Percentiles rank a stretch among this genome's conserved stretches.
Evolutionary conservation across 1,284 basidiomycete species (phyloP).

Genomic region (Microbotryum scabiosae): DNA sequence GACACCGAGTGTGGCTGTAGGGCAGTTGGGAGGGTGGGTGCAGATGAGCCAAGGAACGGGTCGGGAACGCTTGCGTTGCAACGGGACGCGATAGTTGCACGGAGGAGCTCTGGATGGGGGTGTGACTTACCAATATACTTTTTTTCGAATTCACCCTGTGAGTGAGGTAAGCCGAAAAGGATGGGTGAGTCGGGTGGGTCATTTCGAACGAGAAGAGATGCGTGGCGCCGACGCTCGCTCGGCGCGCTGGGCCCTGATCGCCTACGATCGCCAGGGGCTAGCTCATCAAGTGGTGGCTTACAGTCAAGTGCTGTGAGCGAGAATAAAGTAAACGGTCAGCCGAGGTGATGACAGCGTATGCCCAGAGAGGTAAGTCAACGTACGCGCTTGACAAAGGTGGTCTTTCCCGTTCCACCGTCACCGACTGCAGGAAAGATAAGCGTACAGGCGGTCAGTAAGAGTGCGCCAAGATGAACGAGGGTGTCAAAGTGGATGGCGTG

Average conservation of each 20-base stretch:
- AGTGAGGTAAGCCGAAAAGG: neutral
- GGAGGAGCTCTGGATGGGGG: neutral
- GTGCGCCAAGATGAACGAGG: neutral
- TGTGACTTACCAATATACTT: conserved; percentile 84
- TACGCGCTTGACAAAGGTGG: conserved; percentile 87
- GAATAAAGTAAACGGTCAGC: conserved; percentile 22
- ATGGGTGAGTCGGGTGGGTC: neutral
- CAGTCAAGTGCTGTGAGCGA: conserved; percentile 77
- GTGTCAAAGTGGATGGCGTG: neutral
- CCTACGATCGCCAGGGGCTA: neutral
- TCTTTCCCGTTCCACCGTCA: conserved; percentile 47
- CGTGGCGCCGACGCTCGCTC: too few relatives aligned
- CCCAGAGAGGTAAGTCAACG: conserved; percentile 26
- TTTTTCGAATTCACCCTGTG: conserved; percentile 86
- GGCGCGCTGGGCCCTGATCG: neutral
- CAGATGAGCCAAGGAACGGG: too few relatives aligned
- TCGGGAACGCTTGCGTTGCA: neutral
- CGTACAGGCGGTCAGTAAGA: neutral
- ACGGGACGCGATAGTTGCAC: neutral
- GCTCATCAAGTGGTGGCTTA: conserved; percentile 6
- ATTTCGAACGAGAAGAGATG: neutral
- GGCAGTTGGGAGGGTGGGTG: conserved; percentile 1
- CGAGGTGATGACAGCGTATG: fast-evolving
- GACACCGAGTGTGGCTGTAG: conserved; percentile 90
- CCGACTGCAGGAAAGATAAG: conserved; percentile 45